Percentiles rank a stretch among this genome's conserved stretches.
Evolutionary conservation across 805 yeast genomes (phyloP).

Genomic region (Starmerella bombicola): DNA sequence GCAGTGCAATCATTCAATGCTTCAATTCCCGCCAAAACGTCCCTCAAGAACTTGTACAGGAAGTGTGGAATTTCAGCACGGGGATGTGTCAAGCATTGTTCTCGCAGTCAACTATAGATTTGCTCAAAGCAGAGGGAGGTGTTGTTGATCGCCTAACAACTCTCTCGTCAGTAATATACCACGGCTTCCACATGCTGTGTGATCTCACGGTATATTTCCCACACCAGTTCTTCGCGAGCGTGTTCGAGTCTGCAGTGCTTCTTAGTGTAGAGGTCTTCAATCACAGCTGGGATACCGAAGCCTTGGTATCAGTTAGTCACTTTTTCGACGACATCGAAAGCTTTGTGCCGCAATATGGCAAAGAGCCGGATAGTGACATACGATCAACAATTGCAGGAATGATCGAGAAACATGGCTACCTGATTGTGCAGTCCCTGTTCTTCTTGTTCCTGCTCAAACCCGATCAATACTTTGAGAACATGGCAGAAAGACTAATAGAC

Average conservation of each 20-base stretch:
- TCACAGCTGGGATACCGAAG: constrained; percentile 47
- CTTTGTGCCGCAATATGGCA: not conserved
- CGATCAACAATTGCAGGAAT: constrained; percentile 36
- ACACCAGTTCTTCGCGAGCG: constrained; percentile 8
- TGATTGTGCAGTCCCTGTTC: constrained; percentile 46
- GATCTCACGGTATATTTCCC: constrained; percentile 17
- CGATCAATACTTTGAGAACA: constrained; percentile 32
- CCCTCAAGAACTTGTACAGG: constrained; percentile 27
- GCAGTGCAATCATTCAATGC: constrained; percentile 16
- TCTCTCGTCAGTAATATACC: constrained; percentile 7
- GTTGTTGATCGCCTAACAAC: constrained; percentile 12
- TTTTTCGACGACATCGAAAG: constrained; percentile 57
- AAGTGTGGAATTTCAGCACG: constrained; percentile 75
- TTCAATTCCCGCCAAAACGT: constrained; percentile 12
- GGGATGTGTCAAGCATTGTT: constrained; percentile 61
- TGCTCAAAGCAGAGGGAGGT: constrained; percentile 13
- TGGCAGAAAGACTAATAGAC: constrained; percentile 18
- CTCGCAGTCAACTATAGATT: constrained; percentile 29
- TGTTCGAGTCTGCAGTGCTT: constrained; percentile 33
- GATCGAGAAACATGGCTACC: constrained; percentile 42
- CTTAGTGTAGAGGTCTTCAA: constrained; percentile 13
- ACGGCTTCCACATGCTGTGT: constrained; percentile 20
- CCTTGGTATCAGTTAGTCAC: constrained; percentile 57
- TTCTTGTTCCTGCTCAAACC: constrained; percentile 56
- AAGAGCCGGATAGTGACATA: constrained; percentile 34